phyloP scores from a whole-genome alignment of 805 yeast genomes.

The Nematodospora valgi region DNA sequence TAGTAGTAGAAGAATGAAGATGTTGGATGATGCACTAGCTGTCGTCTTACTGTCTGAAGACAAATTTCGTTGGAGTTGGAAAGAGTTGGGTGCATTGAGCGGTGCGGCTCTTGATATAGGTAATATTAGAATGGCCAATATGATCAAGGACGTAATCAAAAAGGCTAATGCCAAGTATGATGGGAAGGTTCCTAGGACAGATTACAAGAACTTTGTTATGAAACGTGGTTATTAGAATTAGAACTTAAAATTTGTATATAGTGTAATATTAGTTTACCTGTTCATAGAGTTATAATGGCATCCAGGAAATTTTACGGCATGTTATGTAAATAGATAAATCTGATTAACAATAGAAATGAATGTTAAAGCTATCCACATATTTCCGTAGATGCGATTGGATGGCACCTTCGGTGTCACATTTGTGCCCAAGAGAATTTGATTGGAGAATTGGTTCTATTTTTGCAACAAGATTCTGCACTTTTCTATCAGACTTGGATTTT shows the following conservation, averaged over 20 bases:
- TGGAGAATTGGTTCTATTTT: too few species aligned
- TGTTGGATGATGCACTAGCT: slow-evolving; percentile 66
- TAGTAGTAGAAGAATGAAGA: slow-evolving; percentile 51
- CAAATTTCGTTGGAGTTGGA: slow-evolving; percentile 67
- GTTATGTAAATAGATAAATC: too few species aligned
- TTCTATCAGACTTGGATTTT: too few species aligned
- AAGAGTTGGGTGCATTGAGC: slow-evolving; percentile 27
- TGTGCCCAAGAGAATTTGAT: too few species aligned
- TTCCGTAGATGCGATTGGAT: too few species aligned
- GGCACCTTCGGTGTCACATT: too few species aligned
- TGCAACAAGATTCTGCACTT: too few species aligned
- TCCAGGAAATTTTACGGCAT: too few species aligned
- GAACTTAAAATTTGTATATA: slow-evolving; percentile 9
- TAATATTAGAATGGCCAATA: slow-evolving; percentile 22
- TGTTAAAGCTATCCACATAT: too few species aligned
- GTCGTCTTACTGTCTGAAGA: slow-evolving; percentile 64
- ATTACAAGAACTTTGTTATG: slow-evolving; percentile 29
- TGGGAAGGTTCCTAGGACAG: slow-evolving; percentile 37
- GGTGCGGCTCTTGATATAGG: slow-evolving; percentile 31
- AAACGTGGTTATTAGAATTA: slow-evolving; percentile 31
- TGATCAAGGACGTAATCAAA: slow-evolving; percentile 30
- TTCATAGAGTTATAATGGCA: too few species aligned
- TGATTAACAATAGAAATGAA: too few species aligned
- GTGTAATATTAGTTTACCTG: slow-evolving; percentile 8
- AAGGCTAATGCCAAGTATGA: slow-evolving; percentile 35